Base-by-base conservation (phyloP, 139 green algal species). In the Chlorokybus atmophyticus region DNA sequence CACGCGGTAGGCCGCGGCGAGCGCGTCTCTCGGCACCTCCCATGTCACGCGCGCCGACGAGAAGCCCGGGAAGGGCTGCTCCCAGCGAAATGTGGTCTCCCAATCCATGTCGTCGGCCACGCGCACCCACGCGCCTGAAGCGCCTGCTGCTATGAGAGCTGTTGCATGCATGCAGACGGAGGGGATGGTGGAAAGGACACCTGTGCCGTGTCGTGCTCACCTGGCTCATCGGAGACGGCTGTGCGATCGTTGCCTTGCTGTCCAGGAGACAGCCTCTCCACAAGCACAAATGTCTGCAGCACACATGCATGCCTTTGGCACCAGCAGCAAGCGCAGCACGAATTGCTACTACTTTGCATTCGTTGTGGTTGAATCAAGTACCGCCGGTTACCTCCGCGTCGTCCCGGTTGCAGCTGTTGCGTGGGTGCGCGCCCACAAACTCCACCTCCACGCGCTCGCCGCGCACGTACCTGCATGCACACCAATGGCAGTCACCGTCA, bases 21-120 rank as follows among this genome's bases (percentile, higher is more conserved):
- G 21, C 0, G 58, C 55, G 35, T 40, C 61, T 14, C 40, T 25
- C 0, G 81, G 77, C 5, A 91, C 68, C 23, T 66, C 47, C 83
- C 83, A 91, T 3, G 23, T 66, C 26, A 90, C 44, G 2, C 50
- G 79, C 0, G 83, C 83, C n/a, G 44, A 73, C 0, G 80, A 90
- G 40, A 77, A 42, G 29, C 73, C 60, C 28, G n/a, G 26, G 21
- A 32, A 31, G 14, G 61, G 55, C 4, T 62, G 61, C 35, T 62
- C 25, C 81, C 81, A 88, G 2, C 47, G 25, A 52, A 83, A 88
- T 24, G 44, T 57, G 8, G 83, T 83, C 39, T 50, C 38, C 77
- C 80, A 87, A 58, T 85, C 69, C 27, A 74, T 71, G 30, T 87
- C 81, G 2, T 72, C 81, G 54, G 69, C 38, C 51, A 80, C 61